Evolutionary conservation across 352 stramenopile species (phyloP).

Genomic region (Globisporangium sylvaticum): DNA sequence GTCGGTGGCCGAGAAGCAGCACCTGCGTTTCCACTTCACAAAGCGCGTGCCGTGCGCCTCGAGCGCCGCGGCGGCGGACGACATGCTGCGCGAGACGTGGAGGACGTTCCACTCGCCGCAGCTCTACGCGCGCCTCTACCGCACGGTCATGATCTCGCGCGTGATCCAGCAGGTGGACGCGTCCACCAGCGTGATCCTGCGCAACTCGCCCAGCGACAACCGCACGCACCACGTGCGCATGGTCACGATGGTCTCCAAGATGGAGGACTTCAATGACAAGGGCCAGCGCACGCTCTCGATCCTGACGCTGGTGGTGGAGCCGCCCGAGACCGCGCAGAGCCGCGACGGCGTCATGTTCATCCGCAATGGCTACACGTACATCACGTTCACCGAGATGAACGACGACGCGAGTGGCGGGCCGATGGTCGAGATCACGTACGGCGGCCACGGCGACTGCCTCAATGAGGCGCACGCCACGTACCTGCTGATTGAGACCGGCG

Average conservation of each 20-base stretch:
- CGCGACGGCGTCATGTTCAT: constrained; percentile 35
- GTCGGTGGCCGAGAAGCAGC: constrained; percentile 20
- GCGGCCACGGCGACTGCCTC: constrained; percentile 29
- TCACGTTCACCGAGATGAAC: constrained; percentile 25
- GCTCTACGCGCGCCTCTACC: constrained; percentile 35
- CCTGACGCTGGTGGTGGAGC: constrained; percentile 27
- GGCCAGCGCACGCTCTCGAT: constrained; percentile 28
- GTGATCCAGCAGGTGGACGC: constrained; percentile 38
- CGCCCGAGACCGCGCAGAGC: constrained; percentile 25
- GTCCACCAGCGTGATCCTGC: constrained; percentile 33
- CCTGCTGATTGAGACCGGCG: constrained; percentile 34
- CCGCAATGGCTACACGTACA: constrained; percentile 38
- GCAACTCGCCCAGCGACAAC: constrained; percentile 33
- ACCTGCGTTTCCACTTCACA: constrained; percentile 41
- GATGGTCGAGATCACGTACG: constrained; percentile 43
- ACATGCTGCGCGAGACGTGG: constrained; percentile 27
- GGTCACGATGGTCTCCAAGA: constrained; percentile 36
- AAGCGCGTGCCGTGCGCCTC: constrained; percentile 25
- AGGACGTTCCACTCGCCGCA: constrained; percentile 31
- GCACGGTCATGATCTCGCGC: constrained; percentile 27
- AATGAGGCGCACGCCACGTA: constrained; percentile 36
- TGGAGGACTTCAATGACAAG: constrained; percentile 25
- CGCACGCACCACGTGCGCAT: constrained; percentile 30
- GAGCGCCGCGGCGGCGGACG: constrained; percentile 19
- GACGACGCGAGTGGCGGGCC: constrained; percentile 1